Evolutionary conservation across 108 stramenopile species (phyloP), one percentile per base, ranked within the genome.

Genomic region (Asterionellopsis glacialis): DNA sequence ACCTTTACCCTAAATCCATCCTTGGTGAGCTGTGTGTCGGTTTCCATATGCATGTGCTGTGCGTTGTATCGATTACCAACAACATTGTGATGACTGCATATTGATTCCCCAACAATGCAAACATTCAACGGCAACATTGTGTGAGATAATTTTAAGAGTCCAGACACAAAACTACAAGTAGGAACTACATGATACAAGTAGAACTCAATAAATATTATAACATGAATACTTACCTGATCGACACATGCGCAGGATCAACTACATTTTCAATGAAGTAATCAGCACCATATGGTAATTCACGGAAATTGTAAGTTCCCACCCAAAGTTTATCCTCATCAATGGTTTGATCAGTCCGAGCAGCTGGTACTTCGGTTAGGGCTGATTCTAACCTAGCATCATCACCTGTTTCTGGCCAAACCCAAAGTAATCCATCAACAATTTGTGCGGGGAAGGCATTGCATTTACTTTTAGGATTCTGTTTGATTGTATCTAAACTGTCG

Each of bases 191-290:
- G n/a, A n/a, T n/a, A n/a, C n/a, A n/a, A n/a, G n/a, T n/a, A n/a
- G n/a, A n/a, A 62, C 41, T 5, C 48, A 14, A 43, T 41, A 23
- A 9, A 25, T 25, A 33, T 26, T n/a, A n/a, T n/a, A n/a, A n/a
- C n/a, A n/a, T n/a, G n/a, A n/a, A n/a, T n/a, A n/a, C n/a, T n/a
- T n/a, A n/a, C n/a, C n/a, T n/a, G n/a, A 44, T 14, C 16, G 50
- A 23, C 23, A 48, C 23, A 48, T 61, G 59, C 13, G 27, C 25
- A 14, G 56, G 56, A 61, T 73, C 72, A 15, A 73, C 72, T 10
- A 73, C 72, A 53, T 73, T 73, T 51, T 73, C 72, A 25, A 73
- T 45, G 42, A 73, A 73, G 33, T 41, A 73, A 45, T 73, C 72
- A 28, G 54, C 52, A 6, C 54, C 44, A 33, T 73, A 73, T 1